phyloP scores from a whole-genome alignment of 768 basidiomycete genomes.

The Russula sp. region DNA sequence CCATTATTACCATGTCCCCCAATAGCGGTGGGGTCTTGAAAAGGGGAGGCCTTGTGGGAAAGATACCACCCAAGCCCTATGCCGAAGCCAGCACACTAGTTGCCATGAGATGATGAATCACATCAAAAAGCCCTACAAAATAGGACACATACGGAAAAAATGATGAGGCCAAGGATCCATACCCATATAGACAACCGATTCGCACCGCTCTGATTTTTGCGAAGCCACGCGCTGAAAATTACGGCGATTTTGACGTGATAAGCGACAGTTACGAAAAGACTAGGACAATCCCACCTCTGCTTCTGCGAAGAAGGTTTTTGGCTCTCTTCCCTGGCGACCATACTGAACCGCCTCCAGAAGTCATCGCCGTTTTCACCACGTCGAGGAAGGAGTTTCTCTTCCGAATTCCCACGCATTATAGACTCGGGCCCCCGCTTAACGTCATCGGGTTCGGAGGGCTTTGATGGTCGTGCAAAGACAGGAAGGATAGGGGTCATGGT shows the following conservation, averaged over 20 bases:
- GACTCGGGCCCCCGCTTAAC: slow-evolving; percentile 40
- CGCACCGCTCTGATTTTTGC: slow-evolving; percentile 54
- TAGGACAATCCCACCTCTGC: slow-evolving; percentile 40
- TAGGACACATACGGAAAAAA: slow-evolving; percentile 52
- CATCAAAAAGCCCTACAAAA: not conserved
- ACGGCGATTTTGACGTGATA: slow-evolving; percentile 1
- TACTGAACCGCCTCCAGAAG: slow-evolving; percentile 84
- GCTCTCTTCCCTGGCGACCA: slow-evolving; percentile 70
- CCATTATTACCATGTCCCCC: slow-evolving; percentile 58
- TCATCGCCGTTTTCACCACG: slow-evolving; percentile 76
- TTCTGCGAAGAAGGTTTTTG: slow-evolving; percentile 43
- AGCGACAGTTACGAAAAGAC: not conserved
- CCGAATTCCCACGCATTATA: slow-evolving; percentile 66
- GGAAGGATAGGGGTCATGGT: slow-evolving; percentile 78
- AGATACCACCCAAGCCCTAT: slow-evolving; percentile 60
- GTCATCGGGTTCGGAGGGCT: slow-evolving; percentile 39
- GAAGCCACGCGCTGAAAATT: slow-evolving; percentile 57
- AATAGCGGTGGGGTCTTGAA: slow-evolving; percentile 56
- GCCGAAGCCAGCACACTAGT: slow-evolving; percentile 51
- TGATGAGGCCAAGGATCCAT: slow-evolving; percentile 60
- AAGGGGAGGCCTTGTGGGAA: slow-evolving; percentile 48
- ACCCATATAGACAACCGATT: slow-evolving; percentile 62
- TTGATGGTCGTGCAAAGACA: slow-evolving; percentile 64
- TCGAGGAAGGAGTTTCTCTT: slow-evolving; percentile 63
- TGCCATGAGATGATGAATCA: slow-evolving; percentile 1